Evolutionary conservation across 306 rosid genomes (phyloP), one percentile per base, ranked within the genome.

Genomic region (Glycine tomentella): DNA sequence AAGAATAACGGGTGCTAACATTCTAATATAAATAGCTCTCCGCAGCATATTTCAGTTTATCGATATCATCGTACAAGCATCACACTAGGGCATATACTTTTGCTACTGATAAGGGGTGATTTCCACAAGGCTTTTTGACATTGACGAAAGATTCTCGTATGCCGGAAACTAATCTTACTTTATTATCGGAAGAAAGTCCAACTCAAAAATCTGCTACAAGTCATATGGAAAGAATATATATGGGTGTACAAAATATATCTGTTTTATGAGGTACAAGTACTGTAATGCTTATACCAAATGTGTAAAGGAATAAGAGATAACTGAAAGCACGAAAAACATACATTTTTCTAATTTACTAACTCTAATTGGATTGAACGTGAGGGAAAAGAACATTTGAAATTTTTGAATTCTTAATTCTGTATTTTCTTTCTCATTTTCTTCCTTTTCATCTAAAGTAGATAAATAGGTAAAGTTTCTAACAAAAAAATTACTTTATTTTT

Each of bases 51-150:
- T 15, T 53, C 5, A 20, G 20, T 20, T 20, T 31, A 38, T 44
- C 72, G 72, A 51, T 76, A 55, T 56, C 46, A 67, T 68, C 12
- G 25, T 70, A 51, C 4, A 63, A 71, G 79, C 74, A 51, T 25
- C 74, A 58, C 15, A 16, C 33, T 48, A 48, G 5, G 50, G 73
- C 17, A 55, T 68, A 69, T 65, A 51, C 48, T 58, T 55, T 34
- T n/a, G 45, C 36, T 46, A 59, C 59, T 46, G 82, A 55, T 59
- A 67, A 64, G 15, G 56, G 78, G 82, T 83, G 86, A 86, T 79
- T 83, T 82, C 69, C 66, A 57, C 89, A 65, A 83, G 64, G 87
- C 49, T 25, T 67, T 51, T 86, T 20, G 87, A 83, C 56, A 17
- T 61, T 79, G 77, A 80, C 82, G 56, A 53, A 71, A 12, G 31